Evolutionary conservation across 345 rosid genomes (phyloP), one percentile per base, ranked within the genome.

Genomic region (Eucalyptus marginata): DNA sequence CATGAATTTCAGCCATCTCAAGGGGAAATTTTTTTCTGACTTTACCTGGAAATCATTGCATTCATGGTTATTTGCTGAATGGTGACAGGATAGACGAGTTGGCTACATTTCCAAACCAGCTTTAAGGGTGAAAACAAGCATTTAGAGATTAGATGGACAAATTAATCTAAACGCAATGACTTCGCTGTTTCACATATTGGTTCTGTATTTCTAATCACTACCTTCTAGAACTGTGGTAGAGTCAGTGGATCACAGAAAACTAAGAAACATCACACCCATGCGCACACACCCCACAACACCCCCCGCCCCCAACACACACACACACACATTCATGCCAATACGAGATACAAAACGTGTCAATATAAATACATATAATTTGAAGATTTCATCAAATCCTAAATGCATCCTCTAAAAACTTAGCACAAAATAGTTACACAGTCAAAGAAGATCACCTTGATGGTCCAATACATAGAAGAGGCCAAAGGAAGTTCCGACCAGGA

Each of bases 1-100:
- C 99, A 94, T 97, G 99, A 90, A 98, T 97, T 95, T 98, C 99
- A 43, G 99, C 99, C 99, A 98, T 96, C 94, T 96, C 98, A 86
- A 97, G 98, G 71, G 99, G 99, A 90, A 98, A 98, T 10, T 96
- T 96, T 90, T 95, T 92, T 92, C 99, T 94, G 87, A 95, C 71
- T 76, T 95, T 94, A 66, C 99, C 99, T 98, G 93, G 64, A 89
- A 76, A 40, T 76, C 84, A 76, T 76, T 76, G 84, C 20, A 40
- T 76, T 40, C 84, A 76, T 6, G 15, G 47, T 76, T 20, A 76
- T 40, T 68, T 40, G 27, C 47, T 76, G 84, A 40, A 76, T 76
- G 47, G 84, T 40, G 84, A 40, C 46, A 76, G 22, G 27, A 76
- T 20, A 76, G 84, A 40, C 84, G 22, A 76, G 9, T 43, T 76